phyloP scores from a whole-genome alignment of 768 basidiomycete species.

The Suillus sp. region DNA sequence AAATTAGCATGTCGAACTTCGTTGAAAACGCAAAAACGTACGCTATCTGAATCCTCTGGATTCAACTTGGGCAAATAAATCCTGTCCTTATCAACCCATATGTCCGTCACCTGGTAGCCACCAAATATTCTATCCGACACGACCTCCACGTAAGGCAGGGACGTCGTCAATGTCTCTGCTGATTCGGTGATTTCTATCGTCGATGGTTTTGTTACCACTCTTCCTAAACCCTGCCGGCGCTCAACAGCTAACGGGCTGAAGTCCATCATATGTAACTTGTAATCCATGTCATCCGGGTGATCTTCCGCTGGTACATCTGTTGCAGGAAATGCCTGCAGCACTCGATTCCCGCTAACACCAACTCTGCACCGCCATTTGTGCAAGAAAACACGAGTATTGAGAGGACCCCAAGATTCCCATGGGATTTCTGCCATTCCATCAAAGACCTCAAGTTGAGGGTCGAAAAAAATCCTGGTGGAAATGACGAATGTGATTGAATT shows the following conservation, averaged over 20 bases:
- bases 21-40: not conserved
- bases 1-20: not conserved
- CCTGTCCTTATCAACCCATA: conserved; percentile 6
- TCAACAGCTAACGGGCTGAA: conserved; percentile 8
- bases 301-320: not conserved
- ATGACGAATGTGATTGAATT: not conserved
- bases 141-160: conserved; percentile 9
- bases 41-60: not conserved
- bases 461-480: conserved; percentile 4
- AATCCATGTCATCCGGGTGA: not conserved
- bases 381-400: conserved; percentile 3
- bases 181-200: not conserved
- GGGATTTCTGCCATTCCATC: not conserved
- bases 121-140: conserved; percentile 7
- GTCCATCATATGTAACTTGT: conserved; percentile 3
- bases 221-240: conserved; percentile 7
- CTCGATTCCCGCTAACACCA: conserved; percentile 11
- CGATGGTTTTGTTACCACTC: conserved; percentile 6
- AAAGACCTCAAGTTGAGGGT: not conserved
- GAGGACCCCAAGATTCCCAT: conserved; percentile 10
- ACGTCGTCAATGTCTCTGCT: conserved; percentile 2
- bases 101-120: not conserved
- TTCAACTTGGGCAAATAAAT: conserved; percentile 1
- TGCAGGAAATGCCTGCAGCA: conserved; percentile 6
- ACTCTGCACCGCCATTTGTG: not conserved